Base-by-base conservation (phyloP, 2,329 filamentous ascomycete species). In the Hymenoscyphus albidus region DNA sequence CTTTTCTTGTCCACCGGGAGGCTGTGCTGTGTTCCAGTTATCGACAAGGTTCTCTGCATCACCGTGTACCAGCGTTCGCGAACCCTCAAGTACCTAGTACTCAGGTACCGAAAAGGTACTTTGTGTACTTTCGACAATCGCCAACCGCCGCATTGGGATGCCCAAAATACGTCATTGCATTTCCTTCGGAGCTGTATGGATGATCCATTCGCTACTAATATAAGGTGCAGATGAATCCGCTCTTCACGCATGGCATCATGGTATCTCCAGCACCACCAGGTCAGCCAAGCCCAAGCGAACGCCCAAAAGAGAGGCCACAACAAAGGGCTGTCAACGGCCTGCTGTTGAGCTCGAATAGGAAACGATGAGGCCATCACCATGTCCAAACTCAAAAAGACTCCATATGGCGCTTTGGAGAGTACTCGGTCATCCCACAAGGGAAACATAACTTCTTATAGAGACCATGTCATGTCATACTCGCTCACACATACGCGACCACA, bases 91-190 rank as follows among this genome's bases (percentile, higher is more conserved):
- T 27, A 13, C 18, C 48, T 27, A 35, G 35, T 27, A 10, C 35
- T 35, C 35, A 54, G 48, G 48, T 54, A 27, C 48, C 48, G 48
- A 54, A 18, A 18, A 54, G 48, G 48, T 58, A 58, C 56, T 58
- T 42, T 40, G 54, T 61, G 54, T 54, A 13, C 39, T 35, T 48
- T 55, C 57, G 27, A 27, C 48, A 22, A 58, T 62, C 55, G 40
- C 42, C 57, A 58, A 51, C 59, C 59, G 58, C 62, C 39, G 63
- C 63, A 39, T 58, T 64, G 59, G 59, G 59, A 48, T 35, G 58
- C 39, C 38, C 18, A 13, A 39, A 58, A 58, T 58, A 61, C 59
- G 59, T 61, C 59, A 61, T 61, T 51, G 22, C 38, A 7, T 35
- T 22, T 54, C 22, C 48, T 54, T 22, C 18, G 18, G 38, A 39